Evolutionary conservation across 768 basidiomycete species (phyloP), one percentile per base, ranked within the genome.

Genomic region (Porphyrellus cyaneotinctus): DNA sequence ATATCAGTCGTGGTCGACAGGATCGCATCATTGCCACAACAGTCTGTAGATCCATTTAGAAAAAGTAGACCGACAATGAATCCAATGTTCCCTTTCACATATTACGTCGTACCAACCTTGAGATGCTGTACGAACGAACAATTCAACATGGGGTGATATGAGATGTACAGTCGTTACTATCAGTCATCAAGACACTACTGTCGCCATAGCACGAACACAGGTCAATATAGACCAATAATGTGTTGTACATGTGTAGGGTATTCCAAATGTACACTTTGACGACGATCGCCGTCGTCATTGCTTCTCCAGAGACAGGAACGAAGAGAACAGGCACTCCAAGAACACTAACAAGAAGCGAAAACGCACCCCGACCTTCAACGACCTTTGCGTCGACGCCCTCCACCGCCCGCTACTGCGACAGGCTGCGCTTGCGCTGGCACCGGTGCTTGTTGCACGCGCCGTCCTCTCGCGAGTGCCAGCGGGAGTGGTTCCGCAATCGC

Each of bases 361-460:
- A 43, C n/a, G 20, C 28, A 31, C 4, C 26, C 4, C 3, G 7
- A 30, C 17, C 11, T 6, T 49, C 43, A 64, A 28, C 41, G 57
- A 32, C 38, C 35, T 41, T 36, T 56, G 45, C 49, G 61, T 14
- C 43, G 49, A 4, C 52, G 50, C 2, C 63, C 51, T 22, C 43
- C 48, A 18, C 39, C 50, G 0, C 44, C 60, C 22, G 44, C 54
- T 12, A 31, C 41, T n/a, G 43, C 22, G 39, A 45, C 43, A 30
- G 53, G 33, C 31, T 36, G 42, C 8, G 33, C 43, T 20, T 17
- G 47, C 10, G 35, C 52, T 24, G 28, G 39, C 14, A 15, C 15
- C 7, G 33, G 33, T 15, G 15, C 15, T 17, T 14, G 22, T n/a
- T 28, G 43, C 14, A 17, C 26, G 2, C 44, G 47, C 41, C 37